Evolutionary conservation across 352 stramenopile genomes (phyloP), one percentile per base, ranked within the genome.

Genomic region (Aphanomyces euteiches): DNA sequence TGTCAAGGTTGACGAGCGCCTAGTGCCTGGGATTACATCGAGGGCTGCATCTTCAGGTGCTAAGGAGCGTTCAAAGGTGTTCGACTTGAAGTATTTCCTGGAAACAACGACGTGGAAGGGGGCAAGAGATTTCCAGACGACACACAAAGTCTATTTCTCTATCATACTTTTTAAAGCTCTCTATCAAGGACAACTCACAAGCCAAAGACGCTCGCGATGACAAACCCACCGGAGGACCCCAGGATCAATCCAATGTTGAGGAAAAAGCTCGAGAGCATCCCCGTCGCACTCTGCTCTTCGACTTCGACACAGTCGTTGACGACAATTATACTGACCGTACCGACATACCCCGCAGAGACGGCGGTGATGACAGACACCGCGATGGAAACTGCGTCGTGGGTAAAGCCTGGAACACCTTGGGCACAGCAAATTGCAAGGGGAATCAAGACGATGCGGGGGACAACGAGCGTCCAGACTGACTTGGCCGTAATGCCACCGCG

Each of bases 201-300:
- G 45, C 87, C 87, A 28, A 95, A 61, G n/a, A 93, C 87, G n/a
- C n/a, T n/a, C n/a, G n/a, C n/a, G n/a, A n/a, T n/a, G n/a, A n/a
- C n/a, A n/a, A n/a, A n/a, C n/a, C n/a, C n/a, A n/a, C n/a, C n/a
- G n/a, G n/a, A n/a, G n/a, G n/a, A n/a, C n/a, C n/a, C n/a, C n/a
- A n/a, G n/a, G n/a, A n/a, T n/a, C 28, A 95, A 80, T 2, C 87
- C 87, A 56, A 86, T 83, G 72, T 95, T 93, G 39, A 95, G 72
- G 69, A 91, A 92, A 66, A 93, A 93, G 59, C 87, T 90, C 50
- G 87, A 93, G 69, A 93, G 93, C 37, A 81, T 78, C 1, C 85
- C 87, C 4, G 84, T 87, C 7, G 92, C 67, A 19, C 79, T 76
- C 66, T 88, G 79, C 47, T 95, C 85, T 38, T 91, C 78, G 0